phyloP scores from a whole-genome alignment of 768 basidiomycete genomes.

The Mycena sanguinolenta region DNA sequence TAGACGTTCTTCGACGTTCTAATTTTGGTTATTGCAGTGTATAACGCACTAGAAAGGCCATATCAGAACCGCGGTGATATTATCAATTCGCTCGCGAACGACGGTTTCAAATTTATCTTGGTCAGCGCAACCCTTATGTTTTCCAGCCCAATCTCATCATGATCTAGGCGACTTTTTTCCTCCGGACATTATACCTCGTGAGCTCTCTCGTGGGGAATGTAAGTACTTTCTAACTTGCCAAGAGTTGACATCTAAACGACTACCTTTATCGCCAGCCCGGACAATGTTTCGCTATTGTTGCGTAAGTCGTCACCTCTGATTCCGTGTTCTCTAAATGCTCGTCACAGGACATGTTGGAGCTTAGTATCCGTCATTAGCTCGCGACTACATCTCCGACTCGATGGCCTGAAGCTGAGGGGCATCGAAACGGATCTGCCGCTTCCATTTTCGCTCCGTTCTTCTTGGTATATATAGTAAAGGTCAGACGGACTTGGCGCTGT shows the following conservation, averaged over 20 bases:
- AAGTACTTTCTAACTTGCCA: neutral
- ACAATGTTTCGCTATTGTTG: constrained; percentile 11
- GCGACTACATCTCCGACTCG: constrained; percentile 16
- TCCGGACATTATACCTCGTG: neutral
- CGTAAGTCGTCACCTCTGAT: neutral
- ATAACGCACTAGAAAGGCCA: constrained; percentile 14
- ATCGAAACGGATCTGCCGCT: neutral
- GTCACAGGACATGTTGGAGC: constrained; percentile 15
- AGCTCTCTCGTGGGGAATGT: constrained; percentile 1
- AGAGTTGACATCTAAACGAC: no score
- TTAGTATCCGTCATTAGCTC: constrained; percentile 12
- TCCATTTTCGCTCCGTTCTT: neutral
- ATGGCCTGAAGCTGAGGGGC: neutral
- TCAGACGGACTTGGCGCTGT: no score
- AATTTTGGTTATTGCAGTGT: constrained; percentile 2
- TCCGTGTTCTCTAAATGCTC: neutral
- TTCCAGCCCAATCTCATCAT: no score
- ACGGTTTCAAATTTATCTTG: constrained; percentile 13
- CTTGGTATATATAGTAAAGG: neutral
- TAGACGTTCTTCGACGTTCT: constrained; percentile 14
- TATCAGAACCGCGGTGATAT: constrained; percentile 3
- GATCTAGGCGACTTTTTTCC: neutral
- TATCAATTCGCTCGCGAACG: constrained; percentile 5
- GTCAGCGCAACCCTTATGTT: no score
- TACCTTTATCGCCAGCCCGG: constrained; percentile 1